Percentiles rank a stretch among this genome's conserved stretches.
Conservation (phyloP, 2,329 filamentous ascomycete species). For the Botrytis aclada region DNA sequence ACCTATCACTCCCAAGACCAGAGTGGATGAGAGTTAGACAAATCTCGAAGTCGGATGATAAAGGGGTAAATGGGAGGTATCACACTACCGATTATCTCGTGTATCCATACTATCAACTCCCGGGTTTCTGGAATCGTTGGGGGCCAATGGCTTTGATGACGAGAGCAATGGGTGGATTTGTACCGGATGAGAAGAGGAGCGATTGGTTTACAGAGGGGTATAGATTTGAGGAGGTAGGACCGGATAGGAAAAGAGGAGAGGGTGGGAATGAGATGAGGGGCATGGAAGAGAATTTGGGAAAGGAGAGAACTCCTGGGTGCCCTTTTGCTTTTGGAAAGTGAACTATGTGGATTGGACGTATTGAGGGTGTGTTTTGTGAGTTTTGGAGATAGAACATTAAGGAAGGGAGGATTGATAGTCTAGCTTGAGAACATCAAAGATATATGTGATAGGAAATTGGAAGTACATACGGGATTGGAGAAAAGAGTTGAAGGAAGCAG, state of each 20-base stretch:
- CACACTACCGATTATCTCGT: conserved; percentile 53
- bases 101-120: conserved; percentile 62
- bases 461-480: neutral
- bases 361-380: neutral
- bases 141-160: conserved; percentile 52
- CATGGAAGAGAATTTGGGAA: conserved; percentile 40
- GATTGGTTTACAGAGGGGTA: conserved; percentile 47
- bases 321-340: conserved; percentile 41
- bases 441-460: neutral
- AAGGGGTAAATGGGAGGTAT: conserved; percentile 49
- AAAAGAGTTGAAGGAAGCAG: neutral
- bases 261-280: conserved; percentile 49
- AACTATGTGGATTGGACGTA: too few species aligned
- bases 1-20: conserved; percentile 58
- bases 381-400: neutral
- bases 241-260: conserved; percentile 49
- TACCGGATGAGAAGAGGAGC: conserved; percentile 46
- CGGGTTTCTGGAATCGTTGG: conserved; percentile 61
- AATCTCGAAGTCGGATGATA: conserved; percentile 47
- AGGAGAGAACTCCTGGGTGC: conserved; percentile 44
- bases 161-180: conserved; percentile 43
- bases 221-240: conserved; percentile 56
- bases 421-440: neutral
- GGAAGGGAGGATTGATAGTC: neutral
- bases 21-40: conserved; percentile 39